Percentiles rank a stretch among this genome's conserved stretches.
Evolutionary conservation across 176 grass and related monocot species (phyloP).

Genomic region (Eragrostis nindensis): DNA sequence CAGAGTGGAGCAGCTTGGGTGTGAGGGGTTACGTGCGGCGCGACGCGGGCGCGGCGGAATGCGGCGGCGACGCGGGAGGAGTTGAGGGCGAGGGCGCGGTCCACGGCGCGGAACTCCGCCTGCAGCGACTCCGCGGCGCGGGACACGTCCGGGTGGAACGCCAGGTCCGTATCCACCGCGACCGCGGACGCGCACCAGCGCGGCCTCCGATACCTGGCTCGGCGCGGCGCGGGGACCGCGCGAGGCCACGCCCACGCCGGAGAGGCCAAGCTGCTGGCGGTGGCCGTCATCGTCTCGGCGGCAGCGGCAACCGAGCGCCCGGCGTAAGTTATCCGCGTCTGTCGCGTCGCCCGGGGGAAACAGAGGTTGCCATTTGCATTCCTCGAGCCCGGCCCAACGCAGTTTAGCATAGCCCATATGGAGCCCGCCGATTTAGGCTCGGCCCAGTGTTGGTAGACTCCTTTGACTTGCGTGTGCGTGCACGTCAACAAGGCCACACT

Average conservation of each 20-base stretch:
- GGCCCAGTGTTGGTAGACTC: not conserved
- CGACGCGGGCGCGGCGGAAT: conserved; percentile 68
- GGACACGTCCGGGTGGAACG: conserved; percentile 66
- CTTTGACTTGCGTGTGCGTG: conserved; percentile 1
- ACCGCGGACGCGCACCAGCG: not conserved
- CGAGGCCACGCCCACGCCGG: not conserved
- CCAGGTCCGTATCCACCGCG: not conserved
- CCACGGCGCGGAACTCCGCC: conserved; percentile 64
- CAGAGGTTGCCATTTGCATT: not conserved
- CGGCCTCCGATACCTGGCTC: not conserved
- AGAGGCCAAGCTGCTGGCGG: not conserved
- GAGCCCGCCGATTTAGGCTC: not conserved
- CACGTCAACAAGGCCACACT: not conserved
- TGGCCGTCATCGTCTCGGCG: conserved; percentile 39
- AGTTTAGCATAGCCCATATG: not conserved
- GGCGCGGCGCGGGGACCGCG: not conserved
- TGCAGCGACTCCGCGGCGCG: conserved; percentile 75
- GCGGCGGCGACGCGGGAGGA: conserved; percentile 76
- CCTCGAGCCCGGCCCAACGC: not conserved
- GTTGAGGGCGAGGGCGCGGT: conserved; percentile 70
- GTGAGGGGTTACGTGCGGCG: conserved; percentile 57
- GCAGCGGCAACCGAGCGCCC: not conserved
- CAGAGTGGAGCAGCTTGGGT: not conserved
- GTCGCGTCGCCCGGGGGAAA: not conserved
- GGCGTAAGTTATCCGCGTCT: not conserved